phyloP scores from a whole-genome alignment of 805 yeast species.

The Isabelozyma rhagii region DNA sequence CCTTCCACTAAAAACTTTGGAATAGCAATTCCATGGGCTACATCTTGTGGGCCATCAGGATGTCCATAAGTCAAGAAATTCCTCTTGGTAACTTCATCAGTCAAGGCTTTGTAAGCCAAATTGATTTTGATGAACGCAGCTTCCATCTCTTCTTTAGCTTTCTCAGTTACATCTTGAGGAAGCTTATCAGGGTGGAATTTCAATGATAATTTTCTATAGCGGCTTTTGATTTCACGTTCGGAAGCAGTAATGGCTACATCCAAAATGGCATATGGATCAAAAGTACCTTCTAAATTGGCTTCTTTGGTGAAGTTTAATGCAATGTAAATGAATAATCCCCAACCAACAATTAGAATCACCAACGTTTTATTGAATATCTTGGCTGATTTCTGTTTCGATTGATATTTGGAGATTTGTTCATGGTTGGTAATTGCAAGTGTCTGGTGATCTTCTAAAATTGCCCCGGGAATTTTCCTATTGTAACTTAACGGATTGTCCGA shows the following conservation, averaged over 20 bases:
- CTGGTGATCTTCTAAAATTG: conserved; percentile 28
- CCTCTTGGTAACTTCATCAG: conserved; percentile 81
- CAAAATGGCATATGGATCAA: conserved; percentile 90
- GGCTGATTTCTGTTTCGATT: conserved; percentile 23
- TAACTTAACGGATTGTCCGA: conserved; percentile 14
- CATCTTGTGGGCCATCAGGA: conserved; percentile 95
- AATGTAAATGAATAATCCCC: conserved; percentile 51
- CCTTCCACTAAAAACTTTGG: conserved; percentile 91
- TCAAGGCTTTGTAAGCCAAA: conserved; percentile 91
- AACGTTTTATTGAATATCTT: conserved; percentile 38
- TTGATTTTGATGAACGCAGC: conserved; percentile 75
- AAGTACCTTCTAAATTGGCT: conserved; percentile 48
- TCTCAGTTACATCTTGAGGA: conserved; percentile 56
- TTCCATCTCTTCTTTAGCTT: conserved; percentile 60
- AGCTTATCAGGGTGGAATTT: conserved; percentile 94
- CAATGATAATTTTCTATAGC: conserved; percentile 82
- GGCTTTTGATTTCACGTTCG: conserved; percentile 75
- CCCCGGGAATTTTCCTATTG: conserved; percentile 26
- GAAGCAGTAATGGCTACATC: conserved; percentile 65
- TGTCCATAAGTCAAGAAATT: conserved; percentile 88
- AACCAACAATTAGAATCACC: conserved; percentile 46
- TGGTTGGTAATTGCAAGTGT: conserved; percentile 30
- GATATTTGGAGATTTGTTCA: conserved; percentile 20
- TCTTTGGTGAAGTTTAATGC: conserved; percentile 38
- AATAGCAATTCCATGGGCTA: conserved; percentile 89